Evolutionary conservation across 2,329 filamentous ascomycete genomes (phyloP), one percentile per base, ranked within the genome.

Genomic region (Ambrosiella beaveri): DNA sequence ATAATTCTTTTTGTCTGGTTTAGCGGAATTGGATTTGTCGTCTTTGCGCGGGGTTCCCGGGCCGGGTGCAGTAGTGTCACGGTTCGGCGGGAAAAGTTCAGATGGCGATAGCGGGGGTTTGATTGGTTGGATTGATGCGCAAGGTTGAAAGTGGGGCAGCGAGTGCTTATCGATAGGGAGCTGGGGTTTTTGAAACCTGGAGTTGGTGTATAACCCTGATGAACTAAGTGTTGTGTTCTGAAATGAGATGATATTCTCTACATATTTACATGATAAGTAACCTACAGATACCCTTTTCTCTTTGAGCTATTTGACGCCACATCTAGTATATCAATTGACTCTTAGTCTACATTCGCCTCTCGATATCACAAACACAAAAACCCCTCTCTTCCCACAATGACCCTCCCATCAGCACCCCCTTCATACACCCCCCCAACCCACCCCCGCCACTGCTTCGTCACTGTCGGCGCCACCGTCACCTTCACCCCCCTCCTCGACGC

Each of bases 401-500:
- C 57, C 13, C 54, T 56, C 41, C 61, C 56, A 55, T 62, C 61
- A 62, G 58, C 64, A 37, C 53, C 60, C 27, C 11, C 47, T 11
- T 15, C 45, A n/a, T 51, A 52, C 44, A 51, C 38, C 11, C 51
- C 54, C 6, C 39, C 51, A 5, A 54, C 64, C 15, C 51, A 8
- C 35, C 35, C 54, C 9, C 58, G 58, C 15, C 67, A 73, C 57
- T 93, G 87, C 67, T 86, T 98, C 63, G 84, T 96, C 58, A 97
- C 93, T 0, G 85, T 95, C 37, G 93, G 93, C 59, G 91, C 93
- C 5, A 98, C 91, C 0, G 89, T 90, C 13, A 80, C 85, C 17
- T 98, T 98, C 70, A 75, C 77, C 56, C 70, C 75, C 6, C 78
- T 98, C 1, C 77, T 95, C 58, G 71, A 76, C 49, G 79, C 84